Evolutionary conservation across 306 rosid species (phyloP), one percentile per base, ranked within the genome.

Genomic region (Hippophae tibetana): DNA sequence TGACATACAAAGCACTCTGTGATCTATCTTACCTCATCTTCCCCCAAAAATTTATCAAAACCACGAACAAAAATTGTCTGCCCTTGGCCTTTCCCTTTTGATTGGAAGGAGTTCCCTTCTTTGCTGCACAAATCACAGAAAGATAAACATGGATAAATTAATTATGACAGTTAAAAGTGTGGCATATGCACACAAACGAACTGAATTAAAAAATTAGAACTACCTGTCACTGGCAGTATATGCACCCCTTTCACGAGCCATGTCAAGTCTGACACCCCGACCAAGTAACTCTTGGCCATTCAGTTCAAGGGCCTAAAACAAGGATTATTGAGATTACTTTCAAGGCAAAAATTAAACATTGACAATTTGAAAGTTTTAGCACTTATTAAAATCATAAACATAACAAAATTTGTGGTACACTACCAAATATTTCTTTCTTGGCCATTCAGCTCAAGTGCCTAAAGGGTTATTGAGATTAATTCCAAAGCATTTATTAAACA

Each of bases 161-260:
- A 52, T 11, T 43, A n/a, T 47, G 38, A 42, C 11, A 10, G 3
- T 2, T 1, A 66, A 25, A 60, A 13, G 5, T 31, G 38, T 18
- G 38, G 38, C 38, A 31, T 31, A 1, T 57, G 25, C 9, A 55
- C 38, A 2, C 25, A 18, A 18, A 3, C 13, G 4, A 40, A 9
- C 9, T 7, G 3, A 5, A 5, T 7, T 41, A 26, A 9, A 18
- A 8, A 12, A 10, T 10, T 6, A 42, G n/a, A 6, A 27, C 0
- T 72, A 84, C 95, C 84, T 27, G 65, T 68, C 72, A 0, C 58
- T 41, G 0, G 98, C 95, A 5, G 98, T 81, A 50, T 67, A 78
- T 14, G 95, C 63, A 12, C 90, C 89, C 75, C 79, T 82, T 66
- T 77, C 85, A 43, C 76, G 74, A 40, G 97, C 97, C 18, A 82